Evolutionary conservation across 106 monocot genomes (phyloP).

Genomic region (Agapanthus africanus): DNA sequence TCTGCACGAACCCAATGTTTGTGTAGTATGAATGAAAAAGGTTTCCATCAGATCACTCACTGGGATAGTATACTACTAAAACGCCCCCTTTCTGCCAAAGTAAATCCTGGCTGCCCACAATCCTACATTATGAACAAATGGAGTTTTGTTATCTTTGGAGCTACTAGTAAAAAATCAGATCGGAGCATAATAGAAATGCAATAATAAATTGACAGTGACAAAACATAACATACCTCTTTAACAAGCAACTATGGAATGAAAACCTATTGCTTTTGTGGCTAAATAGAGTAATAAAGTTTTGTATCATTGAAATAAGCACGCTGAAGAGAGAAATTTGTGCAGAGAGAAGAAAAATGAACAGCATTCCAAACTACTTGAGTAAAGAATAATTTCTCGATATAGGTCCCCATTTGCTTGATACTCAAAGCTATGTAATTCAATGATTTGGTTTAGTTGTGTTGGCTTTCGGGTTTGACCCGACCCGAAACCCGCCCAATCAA

Average conservation of each 20-base stretch:
- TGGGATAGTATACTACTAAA: slow-evolving; percentile 55
- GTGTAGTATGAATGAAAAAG: background rate
- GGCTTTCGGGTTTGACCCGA: too few species aligned
- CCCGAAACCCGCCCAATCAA: too few species aligned
- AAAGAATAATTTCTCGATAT: too few species aligned
- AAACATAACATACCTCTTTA: background rate
- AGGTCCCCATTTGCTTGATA: too few species aligned
- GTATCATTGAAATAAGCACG: background rate
- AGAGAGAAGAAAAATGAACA: background rate
- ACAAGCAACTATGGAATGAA: background rate
- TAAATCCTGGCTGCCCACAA: slow-evolving; percentile 84
- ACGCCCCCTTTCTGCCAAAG: slow-evolving; percentile 61
- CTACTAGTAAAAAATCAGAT: background rate
- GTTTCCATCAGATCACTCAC: slow-evolving; percentile 34
- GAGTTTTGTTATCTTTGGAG: slow-evolving; percentile 1
- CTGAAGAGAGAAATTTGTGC: background rate
- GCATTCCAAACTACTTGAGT: too few species aligned
- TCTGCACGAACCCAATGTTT: background rate
- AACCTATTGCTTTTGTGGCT: background rate
- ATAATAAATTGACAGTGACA: background rate
- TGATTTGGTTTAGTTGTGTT: too few species aligned
- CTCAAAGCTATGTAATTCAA: too few species aligned
- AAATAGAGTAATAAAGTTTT: background rate
- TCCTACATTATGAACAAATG: slow-evolving; percentile 31
- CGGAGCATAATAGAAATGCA: background rate